Percentiles rank a stretch among this genome's conserved stretches.
Evolutionary conservation across 768 basidiomycete species (phyloP).

Genomic region (Russula sp.): DNA sequence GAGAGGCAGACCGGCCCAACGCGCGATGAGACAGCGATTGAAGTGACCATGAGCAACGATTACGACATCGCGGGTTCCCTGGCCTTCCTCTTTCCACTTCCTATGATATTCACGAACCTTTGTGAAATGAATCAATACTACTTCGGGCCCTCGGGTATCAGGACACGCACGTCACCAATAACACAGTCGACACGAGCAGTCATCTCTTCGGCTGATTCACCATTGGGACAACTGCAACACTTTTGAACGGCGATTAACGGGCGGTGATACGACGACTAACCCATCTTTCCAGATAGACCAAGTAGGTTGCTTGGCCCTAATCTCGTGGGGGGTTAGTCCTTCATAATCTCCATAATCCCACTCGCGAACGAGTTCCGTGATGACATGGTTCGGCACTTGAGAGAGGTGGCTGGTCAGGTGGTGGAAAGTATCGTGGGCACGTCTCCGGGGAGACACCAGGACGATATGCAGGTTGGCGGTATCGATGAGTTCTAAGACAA

Average conservation of each 20-base stretch:
- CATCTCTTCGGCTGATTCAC: conserved; percentile 83
- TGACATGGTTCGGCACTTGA: conserved; percentile 43
- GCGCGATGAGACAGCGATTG: conserved; percentile 67
- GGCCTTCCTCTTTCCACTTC: conserved; percentile 60
- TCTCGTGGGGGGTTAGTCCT: conserved; percentile 75
- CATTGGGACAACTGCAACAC: conserved; percentile 69
- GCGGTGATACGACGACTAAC: conserved; percentile 33
- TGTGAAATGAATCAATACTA: neutral
- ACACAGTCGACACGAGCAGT: conserved; percentile 67
- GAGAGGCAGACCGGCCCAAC: conserved; percentile 74
- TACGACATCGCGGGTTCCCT: conserved; percentile 69
- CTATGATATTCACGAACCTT: conserved; percentile 72
- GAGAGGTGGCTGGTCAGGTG: conserved; percentile 57
- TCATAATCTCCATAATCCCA: conserved; percentile 95
- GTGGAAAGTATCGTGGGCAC: conserved; percentile 83
- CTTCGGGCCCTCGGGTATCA: neutral
- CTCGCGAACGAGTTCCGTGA: conserved; percentile 67
- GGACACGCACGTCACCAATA: conserved; percentile 53
- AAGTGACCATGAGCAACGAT: conserved; percentile 90
- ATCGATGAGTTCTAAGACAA: conserved; percentile 59
- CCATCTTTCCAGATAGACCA: conserved; percentile 91
- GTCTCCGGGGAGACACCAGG: conserved; percentile 79
- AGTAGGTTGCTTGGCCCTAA: conserved; percentile 47
- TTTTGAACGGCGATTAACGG: neutral
- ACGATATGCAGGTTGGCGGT: conserved; percentile 69